phyloP scores from a whole-genome alignment of 805 yeast genomes.

The Metahyphopichia silvanorum region DNA sequence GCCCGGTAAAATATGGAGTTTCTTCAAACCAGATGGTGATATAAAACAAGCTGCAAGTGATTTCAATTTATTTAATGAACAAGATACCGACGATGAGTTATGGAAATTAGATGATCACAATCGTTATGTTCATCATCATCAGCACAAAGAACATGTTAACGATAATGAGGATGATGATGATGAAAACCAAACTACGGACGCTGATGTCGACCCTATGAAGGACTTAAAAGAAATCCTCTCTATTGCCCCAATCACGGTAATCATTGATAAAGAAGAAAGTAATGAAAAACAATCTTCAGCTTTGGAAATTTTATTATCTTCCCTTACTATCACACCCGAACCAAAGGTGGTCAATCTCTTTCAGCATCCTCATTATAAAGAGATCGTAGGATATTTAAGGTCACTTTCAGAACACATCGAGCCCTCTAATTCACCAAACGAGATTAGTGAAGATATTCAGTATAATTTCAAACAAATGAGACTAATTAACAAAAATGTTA shows the following conservation, averaged over 20 bases:
- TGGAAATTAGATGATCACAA: slow-evolving; percentile 6
- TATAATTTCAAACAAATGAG: not conserved
- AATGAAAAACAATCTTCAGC: slow-evolving; percentile 9
- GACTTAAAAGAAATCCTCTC: slow-evolving; percentile 33
- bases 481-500: not conserved
- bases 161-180: slow-evolving; percentile 1
- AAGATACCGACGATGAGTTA: slow-evolving; percentile 1
- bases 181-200: not conserved
- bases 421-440: not conserved
- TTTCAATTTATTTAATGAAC: slow-evolving; percentile 3
- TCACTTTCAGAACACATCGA: slow-evolving; percentile 9
- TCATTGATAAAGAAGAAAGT: slow-evolving; percentile 10
- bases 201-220: slow-evolving; percentile 11
- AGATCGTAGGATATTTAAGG: slow-evolving; percentile 22
- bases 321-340: slow-evolving; percentile 28
- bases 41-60: slow-evolving; percentile 2
- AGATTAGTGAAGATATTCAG: slow-evolving; percentile 1
- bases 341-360: slow-evolving; percentile 26
- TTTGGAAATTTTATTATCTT: slow-evolving; percentile 16
- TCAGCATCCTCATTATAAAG: slow-evolving; percentile 28
- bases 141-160: not conserved
- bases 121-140: not conserved
- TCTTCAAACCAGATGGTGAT: not conserved
- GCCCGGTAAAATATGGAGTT: not conserved
- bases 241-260: slow-evolving; percentile 22